Base-by-base conservation (phyloP, 2,329 filamentous ascomycete genomes). In the Fusarium fracticaudum region DNA sequence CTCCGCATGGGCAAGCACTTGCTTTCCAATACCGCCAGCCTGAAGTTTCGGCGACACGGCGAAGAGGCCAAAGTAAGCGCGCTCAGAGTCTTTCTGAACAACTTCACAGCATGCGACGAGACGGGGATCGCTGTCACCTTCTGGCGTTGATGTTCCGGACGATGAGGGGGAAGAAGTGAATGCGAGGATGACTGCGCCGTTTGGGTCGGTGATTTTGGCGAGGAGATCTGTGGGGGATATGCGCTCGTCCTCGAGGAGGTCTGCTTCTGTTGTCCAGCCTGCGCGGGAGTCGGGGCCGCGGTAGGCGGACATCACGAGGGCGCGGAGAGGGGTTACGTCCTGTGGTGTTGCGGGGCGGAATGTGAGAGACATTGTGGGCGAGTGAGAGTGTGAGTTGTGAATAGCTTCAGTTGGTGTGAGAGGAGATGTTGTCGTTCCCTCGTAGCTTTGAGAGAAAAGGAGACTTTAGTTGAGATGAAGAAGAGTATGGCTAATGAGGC, bases 251-350 rank as follows among this genome's bases (percentile, higher is more conserved):
- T 76, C 77, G 26, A 87, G 73, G 14, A 86, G 79, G 64, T 86
- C 83, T 22, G 85, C 84, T 70, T 86, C 85, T 8, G 84, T 86
- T 20, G 85, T 87, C 86, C 85, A 87, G 60, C 86, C 86, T 22
- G 78, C 74, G 37, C 82, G 80, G 72, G 80, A 83, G 31, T 77
- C 62, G 6, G 82, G 81, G 59, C 85, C 85, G 66, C 85, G 84
- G 79, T 86, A 87, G 44, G 85, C 85, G 5, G 83, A 82, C 55
- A 81, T 79, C 55, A 87, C 80, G 59, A 87, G 82, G 8, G 79
- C 67, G 29, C 84, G 81, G 35, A 86, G 65, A 17, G 73, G 54
- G 13, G 79, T 64, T 18, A 80, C 73, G 51, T 85, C 83, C 20
- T 74, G 72, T 1, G 78, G 68, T 7, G 78, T 79, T 48, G 84